These are phyloP conservation scores for Venturia nashicola DNA, from an alignment of 2,329 filamentous ascomycete species.

Conservation along the genomic window DNA sequence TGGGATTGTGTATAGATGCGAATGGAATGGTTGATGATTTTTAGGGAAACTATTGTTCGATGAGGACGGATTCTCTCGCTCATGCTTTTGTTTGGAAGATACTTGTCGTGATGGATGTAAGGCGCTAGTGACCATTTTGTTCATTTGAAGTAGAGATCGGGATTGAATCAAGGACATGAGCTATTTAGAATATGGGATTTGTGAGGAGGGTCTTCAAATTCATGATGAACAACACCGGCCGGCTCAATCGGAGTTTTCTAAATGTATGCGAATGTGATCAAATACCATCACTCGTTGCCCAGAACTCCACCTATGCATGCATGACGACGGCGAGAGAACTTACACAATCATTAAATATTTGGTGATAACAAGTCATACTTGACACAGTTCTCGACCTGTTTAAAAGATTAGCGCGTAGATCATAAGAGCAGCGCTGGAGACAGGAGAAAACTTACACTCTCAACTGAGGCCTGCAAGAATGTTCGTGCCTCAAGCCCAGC, in stretches of 20 bases:
- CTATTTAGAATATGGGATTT: background rate
- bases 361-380: constrained; percentile 82
- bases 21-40: too few species aligned
- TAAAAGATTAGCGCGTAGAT: constrained; percentile 1
- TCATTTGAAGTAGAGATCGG: too few species aligned
- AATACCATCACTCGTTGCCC: background rate
- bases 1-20: too few species aligned
- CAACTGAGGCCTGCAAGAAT: constrained; percentile 80
- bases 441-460: constrained; percentile 51
- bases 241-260: background rate
- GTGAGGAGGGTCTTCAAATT: background rate
- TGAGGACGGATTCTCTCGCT: too few species aligned
- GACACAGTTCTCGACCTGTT: constrained; percentile 71
- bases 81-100: too few species aligned
- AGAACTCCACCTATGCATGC: background rate
- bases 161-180: too few species aligned
- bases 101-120: too few species aligned
- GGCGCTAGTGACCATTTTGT: too few species aligned
- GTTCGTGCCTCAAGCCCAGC: constrained; percentile 77
- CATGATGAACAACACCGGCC: background rate
- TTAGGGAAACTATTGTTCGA: too few species aligned
- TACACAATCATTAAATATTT: constrained; percentile 50
- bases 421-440: constrained; percentile 3
- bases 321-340: background rate
- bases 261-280: background rate